Percentiles rank a stretch among this genome's conserved stretches.
Conservation (phyloP, 1,139 yeast species). For the Suhomyces anneliseae region DNA sequence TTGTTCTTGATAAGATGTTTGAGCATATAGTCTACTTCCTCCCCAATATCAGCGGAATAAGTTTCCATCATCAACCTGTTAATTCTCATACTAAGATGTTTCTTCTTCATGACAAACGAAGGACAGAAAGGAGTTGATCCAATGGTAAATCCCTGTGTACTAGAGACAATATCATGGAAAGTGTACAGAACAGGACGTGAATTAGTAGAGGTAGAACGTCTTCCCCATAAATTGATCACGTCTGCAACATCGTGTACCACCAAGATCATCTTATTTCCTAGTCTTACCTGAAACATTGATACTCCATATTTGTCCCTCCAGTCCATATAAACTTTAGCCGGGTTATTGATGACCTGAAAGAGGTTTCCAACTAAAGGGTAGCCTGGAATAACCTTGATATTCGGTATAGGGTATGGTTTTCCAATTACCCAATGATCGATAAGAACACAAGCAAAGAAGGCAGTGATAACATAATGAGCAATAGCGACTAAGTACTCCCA, state of each 20-base stretch:
- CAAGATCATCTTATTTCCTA: constrained; percentile 57
- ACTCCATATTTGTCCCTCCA: constrained; percentile 48
- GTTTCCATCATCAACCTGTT: constrained; percentile 37
- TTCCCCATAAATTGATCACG: constrained; percentile 55
- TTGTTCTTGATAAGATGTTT: constrained; percentile 24
- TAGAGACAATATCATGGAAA: constrained; percentile 65
- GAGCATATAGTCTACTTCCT: constrained; percentile 38
- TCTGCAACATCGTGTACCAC: constrained; percentile 65
- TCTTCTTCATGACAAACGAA: constrained; percentile 53
- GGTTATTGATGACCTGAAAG: constrained; percentile 48
- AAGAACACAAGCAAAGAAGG: neutral
- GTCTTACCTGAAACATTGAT: constrained; percentile 58
- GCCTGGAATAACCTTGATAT: constrained; percentile 45
- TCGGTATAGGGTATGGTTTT: constrained; percentile 28
- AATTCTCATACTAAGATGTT: constrained; percentile 51
- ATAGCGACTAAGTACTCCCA: neutral
- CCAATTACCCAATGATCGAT: constrained; percentile 1
- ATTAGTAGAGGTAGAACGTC: constrained; percentile 52
- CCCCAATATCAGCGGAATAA: constrained; percentile 42
- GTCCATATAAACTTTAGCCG: constrained; percentile 49
- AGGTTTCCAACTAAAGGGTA: constrained; percentile 57
- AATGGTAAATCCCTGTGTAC: constrained; percentile 64
- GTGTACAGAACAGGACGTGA: constrained; percentile 70
- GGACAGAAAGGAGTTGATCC: constrained; percentile 75
- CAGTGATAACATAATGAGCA: neutral